Conservation (phyloP, 805 yeast genomes). For the Ogataea minuta region DNA sequence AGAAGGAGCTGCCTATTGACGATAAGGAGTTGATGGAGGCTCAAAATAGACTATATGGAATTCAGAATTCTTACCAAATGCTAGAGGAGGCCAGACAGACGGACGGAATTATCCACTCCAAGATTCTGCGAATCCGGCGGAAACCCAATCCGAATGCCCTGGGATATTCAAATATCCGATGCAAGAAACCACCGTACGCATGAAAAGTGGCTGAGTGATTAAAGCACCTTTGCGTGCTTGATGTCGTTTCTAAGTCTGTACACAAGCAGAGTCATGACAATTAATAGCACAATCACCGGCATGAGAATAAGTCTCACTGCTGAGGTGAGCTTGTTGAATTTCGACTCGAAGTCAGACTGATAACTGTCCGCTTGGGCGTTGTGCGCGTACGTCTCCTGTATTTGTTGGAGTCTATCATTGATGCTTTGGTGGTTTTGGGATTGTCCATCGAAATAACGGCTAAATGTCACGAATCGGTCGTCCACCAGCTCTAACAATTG, state of each 20-base stretch:
- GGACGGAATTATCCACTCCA: constrained; percentile 33
- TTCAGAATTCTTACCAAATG: constrained; percentile 25
- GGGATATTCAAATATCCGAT: constrained; percentile 44
- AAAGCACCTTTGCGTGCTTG: constrained; percentile 58
- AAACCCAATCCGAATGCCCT: constrained; percentile 48
- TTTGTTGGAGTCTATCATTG: constrained; percentile 14
- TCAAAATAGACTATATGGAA: constrained; percentile 27
- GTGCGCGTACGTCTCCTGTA: constrained; percentile 17
- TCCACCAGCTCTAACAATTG: constrained; percentile 18
- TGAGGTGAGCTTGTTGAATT: constrained; percentile 17
- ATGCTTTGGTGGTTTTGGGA: constrained; percentile 19
- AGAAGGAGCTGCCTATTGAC: constrained; percentile 30
- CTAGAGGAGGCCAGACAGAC: constrained; percentile 27
- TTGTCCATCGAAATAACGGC: constrained; percentile 20
- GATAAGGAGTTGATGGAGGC: constrained; percentile 41
- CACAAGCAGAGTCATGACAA: constrained; percentile 44
- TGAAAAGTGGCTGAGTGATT: constrained; percentile 10
- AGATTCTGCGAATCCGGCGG: constrained; percentile 42
- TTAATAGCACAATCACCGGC: constrained; percentile 39
- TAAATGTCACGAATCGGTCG: constrained; percentile 15
- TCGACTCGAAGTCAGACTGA: constrained; percentile 20
- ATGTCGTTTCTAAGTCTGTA: constrained; percentile 60
- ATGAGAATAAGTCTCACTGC: constrained; percentile 29
- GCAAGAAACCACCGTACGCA: constrained; percentile 45
- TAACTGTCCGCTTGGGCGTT: constrained; percentile 6